These are phyloP conservation scores for Lactarius sanguifluus DNA, from an alignment of 768 basidiomycete genomes.

Conservation along the genomic window DNA sequence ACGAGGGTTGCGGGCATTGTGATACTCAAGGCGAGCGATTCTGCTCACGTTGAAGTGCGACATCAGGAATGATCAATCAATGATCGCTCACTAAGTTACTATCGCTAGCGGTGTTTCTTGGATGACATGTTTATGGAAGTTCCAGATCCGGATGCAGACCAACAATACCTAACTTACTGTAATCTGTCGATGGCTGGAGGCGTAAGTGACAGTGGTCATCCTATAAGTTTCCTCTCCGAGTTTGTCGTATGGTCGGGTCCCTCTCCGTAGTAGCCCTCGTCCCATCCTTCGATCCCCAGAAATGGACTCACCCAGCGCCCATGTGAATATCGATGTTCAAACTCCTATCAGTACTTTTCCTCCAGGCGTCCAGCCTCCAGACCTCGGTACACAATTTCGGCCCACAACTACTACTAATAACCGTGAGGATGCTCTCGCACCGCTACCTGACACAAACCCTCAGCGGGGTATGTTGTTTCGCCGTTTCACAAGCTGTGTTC, in stretches of 20 bases:
- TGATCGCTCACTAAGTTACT: not conserved
- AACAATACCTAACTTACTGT: not conserved
- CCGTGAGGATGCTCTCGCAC: not conserved
- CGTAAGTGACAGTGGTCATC: not conserved
- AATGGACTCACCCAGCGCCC: not conserved
- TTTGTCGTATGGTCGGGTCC: not conserved
- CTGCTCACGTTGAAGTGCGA: not conserved
- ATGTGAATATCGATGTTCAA: not conserved
- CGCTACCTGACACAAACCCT: not conserved
- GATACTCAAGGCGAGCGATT: not conserved
- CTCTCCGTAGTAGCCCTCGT: not conserved
- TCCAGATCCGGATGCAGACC: not conserved
- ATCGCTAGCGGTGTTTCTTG: not conserved
- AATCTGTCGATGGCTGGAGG: not conserved
- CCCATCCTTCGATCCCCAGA: not conserved
- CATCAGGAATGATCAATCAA: not conserved
- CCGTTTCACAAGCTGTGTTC: not conserved
- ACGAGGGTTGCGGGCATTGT: not conserved
- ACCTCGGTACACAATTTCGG: too few relatives aligned
- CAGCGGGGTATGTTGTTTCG: not conserved
- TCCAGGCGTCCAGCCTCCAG: too few relatives aligned
- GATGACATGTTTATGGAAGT: not conserved
- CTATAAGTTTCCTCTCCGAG: not conserved
- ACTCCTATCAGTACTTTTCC: too few relatives aligned
- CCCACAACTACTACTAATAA: not conserved